Evolutionary conservation across 176 grass and related monocot genomes (phyloP), one percentile per base, ranked within the genome.

Genomic region (Bonia amplexicaulis): DNA sequence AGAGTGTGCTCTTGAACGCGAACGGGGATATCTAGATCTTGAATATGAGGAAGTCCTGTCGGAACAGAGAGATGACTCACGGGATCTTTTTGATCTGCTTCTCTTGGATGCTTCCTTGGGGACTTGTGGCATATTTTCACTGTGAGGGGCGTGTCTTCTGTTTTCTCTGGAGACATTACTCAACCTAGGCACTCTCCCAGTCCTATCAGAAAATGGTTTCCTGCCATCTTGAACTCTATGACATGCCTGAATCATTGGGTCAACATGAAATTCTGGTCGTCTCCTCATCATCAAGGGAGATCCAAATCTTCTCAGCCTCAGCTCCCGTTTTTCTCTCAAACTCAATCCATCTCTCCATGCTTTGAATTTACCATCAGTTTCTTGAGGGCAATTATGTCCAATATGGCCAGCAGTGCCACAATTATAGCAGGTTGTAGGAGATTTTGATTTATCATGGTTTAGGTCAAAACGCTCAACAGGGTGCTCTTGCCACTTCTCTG

Each of bases 341-440:
- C 59, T 82, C 61, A 83, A 63, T 71, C 40, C 73, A 79, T 90
- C 68, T 65, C 78, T 83, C 82, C 54, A 83, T 71, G 67, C 25
- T 69, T 25, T 85, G 66, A 90, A 82, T 48, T 58, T 80, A 37
- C 44, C 64, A 44, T 58, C 41, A 65, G 75, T 60, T 29, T 45
- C 60, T 33, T 76, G 47, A 53, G 77, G 78, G n/a, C 78, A 88
- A 41, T 82, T 78, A 44, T 59, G 82, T 17, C 66, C 59, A 68
- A 72, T 74, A 77, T 92, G 86, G 66, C 71, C 86, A 72, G 58
- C 11, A 57, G 44, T 22, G 31, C 85, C 81, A 88, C 66, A 85
- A 25, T 44, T 91, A 71, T 88, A 91, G 86, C 86, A 88, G 27
- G 77, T 68, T 59, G 66, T 72, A 45, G 42, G 48, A 81, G 77